Conservation (phyloP, 768 basidiomycete species). For the Lactarius hengduanensis region DNA sequence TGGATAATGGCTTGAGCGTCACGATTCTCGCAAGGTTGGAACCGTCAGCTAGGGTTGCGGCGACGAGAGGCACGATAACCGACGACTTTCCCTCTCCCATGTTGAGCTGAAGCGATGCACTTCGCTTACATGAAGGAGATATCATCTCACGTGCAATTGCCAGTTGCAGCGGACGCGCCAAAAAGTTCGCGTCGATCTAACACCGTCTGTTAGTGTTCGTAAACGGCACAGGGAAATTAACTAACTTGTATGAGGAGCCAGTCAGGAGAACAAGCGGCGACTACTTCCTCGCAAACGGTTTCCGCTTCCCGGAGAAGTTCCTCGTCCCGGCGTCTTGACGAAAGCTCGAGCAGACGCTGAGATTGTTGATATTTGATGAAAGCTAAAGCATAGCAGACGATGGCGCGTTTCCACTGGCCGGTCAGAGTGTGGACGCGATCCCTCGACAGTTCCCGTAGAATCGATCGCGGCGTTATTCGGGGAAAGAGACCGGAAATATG, state of each 20-base stretch:
- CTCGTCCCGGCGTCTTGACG: not conserved
- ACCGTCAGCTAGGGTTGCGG: slow-evolving; percentile 43
- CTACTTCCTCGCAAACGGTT: not conserved
- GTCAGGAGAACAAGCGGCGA: slow-evolving; percentile 5
- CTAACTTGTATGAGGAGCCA: slow-evolving; percentile 22
- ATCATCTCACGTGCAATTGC: slow-evolving; percentile 49
- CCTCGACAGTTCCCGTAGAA: slow-evolving; percentile 28
- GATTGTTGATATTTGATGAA: slow-evolving; percentile 17
- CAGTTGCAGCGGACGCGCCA: slow-evolving; percentile 44
- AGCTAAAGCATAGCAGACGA: slow-evolving; percentile 6
- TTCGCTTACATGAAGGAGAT: slow-evolving; percentile 37
- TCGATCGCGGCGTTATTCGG: slow-evolving; percentile 13
- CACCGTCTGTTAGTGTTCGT: not conserved
- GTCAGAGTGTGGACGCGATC: slow-evolving; percentile 22
- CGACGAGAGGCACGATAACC: slow-evolving; percentile 50
- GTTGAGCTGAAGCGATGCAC: slow-evolving; percentile 48
- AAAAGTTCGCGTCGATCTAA: slow-evolving; percentile 48
- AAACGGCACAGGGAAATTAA: not conserved
- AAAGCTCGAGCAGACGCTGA: slow-evolving; percentile 12
- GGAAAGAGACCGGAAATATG: slow-evolving; percentile 9
- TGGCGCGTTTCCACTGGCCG: not conserved
- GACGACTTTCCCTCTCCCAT: slow-evolving; percentile 59
- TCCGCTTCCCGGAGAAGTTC: slow-evolving; percentile 8
- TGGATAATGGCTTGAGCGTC: slow-evolving; percentile 45
- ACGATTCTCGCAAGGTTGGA: slow-evolving; percentile 46